Base-by-base conservation (phyloP, 2,329 filamentous ascomycete species). In the Coleophoma eucalyptorum region DNA sequence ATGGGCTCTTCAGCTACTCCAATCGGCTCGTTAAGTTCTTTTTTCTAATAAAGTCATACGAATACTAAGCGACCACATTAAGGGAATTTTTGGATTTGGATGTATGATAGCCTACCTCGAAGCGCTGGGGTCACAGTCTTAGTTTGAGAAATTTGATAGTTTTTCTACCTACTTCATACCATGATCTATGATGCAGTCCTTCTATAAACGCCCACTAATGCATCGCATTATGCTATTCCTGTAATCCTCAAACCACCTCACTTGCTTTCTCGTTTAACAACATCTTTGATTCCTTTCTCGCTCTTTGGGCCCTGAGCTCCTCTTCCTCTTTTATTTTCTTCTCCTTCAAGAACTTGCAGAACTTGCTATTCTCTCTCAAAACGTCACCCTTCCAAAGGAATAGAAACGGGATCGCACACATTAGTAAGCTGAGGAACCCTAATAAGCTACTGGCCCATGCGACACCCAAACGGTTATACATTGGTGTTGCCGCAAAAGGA, bases 351-450 rank as follows among this genome's bases (percentile, higher is more conserved):
- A 75, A 74, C 58, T 70, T 71, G 58, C 77, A 80, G 56, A 80
- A 80, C 52, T 67, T 69, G 54, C 71, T 75, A 26, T 68, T 68
- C 47, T 67, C 72, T 37, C 76, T 64, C 40, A 81, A 71, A 51
- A 53, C 61, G 19, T 70, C 69, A 0, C 78, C 78, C 58, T 72
- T 77, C 61, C 64, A 69, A 32, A 79, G 60, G 56, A 80, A 81
- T 5, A 72, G 62, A 60, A 78, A 78, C 1, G 78, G 77, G 48
- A 80, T 72, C 2, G 71, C 60, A 46, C 74, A 75, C 67, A 81
- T 68, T 4, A 62, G 66, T 19, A 78, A 48, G 52, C 71, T 74
- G 50, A 79, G 60, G 41, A 78, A 76, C 0, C 73, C 78, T 5
- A 80, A 56, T 46, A 80, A 48, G 49, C 69, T 74, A 46, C 74